Evolutionary conservation across 108 stramenopile species (phyloP), one percentile per base, ranked within the genome.

Genomic region (Cylindrotheca closterium): DNA sequence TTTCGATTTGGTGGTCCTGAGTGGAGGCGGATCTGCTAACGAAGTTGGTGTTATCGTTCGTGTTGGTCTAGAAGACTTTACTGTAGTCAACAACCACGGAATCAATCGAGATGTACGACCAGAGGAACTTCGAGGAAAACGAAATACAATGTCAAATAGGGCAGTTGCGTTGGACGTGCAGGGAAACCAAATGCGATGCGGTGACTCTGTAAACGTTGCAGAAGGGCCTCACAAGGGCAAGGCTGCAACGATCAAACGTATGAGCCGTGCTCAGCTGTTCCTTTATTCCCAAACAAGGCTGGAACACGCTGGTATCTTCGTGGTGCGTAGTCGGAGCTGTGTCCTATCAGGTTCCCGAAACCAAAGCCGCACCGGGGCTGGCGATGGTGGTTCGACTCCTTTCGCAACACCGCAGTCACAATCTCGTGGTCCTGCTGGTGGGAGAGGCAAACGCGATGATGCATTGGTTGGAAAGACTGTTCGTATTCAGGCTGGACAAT

Each of bases 1-100:
- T 26, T 87, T 89, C 58, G 94, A 95, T 64, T 80, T 95, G 23
- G 94, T 95, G 4, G 88, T 92, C 25, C 75, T 95, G 15, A 91
- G 89, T 75, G 94, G 94, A 26, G 91, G 89, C 47, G 91, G 94
- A 30, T 89, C 87, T 3, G 75, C 83, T 2, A 95, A 95, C 75
- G 94, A 95, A 74, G 91, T 93, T 18, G 91, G 91, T 53, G 86
- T 95, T 15, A 95, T 95, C 75, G 89, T 93, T 62, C 85, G 89
- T 51, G 94, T 95, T 46, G 94, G 94, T 27, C 87, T 86, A 12
- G 94, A 95, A 60, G 94, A 95, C 62, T 95, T 95, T 63, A 91
- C 87, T 31, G 94, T 95, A 8, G 79, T 95, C 59, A 95, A 95
- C 74, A 91, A 92, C 46, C 89, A 91, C 49, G 94, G 94, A 47